These are phyloP conservation scores for Trichoderma virens DNA, from an alignment of 495 filamentous ascomycete species.

Conservation along the genomic window DNA sequence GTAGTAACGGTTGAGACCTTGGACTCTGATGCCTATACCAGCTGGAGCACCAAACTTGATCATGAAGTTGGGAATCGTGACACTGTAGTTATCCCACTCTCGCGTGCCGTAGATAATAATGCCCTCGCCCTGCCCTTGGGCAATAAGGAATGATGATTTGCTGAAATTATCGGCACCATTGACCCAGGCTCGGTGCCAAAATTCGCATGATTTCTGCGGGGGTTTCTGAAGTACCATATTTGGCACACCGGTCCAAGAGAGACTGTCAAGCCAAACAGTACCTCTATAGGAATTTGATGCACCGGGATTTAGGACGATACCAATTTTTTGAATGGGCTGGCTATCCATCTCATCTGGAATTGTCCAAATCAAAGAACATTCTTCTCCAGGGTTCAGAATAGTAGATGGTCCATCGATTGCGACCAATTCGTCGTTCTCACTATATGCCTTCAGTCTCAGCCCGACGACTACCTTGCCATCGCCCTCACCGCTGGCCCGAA, in stretches of 20 bases:
- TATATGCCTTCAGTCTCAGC: slow-evolving; percentile 18
- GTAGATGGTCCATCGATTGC: slow-evolving; percentile 2
- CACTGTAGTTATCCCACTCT: slow-evolving; percentile 23
- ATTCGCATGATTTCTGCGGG: slow-evolving; percentile 3
- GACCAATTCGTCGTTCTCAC: slow-evolving; percentile 15
- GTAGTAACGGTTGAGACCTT: slow-evolving; percentile 24
- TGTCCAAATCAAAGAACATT: slow-evolving; percentile 14
- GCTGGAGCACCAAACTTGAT: slow-evolving; percentile 17
- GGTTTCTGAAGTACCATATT: slow-evolving; percentile 13
- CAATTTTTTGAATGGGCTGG: slow-evolving; percentile 21
- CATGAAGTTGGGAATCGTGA: slow-evolving; percentile 13
- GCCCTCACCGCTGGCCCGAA: slow-evolving; percentile 11
- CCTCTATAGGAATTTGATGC: slow-evolving; percentile 3
- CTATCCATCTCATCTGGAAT: slow-evolving; percentile 18
- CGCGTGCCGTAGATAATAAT: slow-evolving; percentile 23
- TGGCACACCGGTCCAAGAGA: slow-evolving; percentile 19
- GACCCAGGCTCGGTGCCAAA: slow-evolving; percentile 23
- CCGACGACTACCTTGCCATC: not conserved
- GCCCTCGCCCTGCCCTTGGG: slow-evolving; percentile 22
- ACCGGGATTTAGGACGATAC: slow-evolving; percentile 14
- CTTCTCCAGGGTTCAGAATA: not conserved
- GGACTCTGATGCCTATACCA: slow-evolving; percentile 20
- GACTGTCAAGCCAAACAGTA: slow-evolving; percentile 19
- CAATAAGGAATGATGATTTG: slow-evolving; percentile 15
- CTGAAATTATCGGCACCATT: slow-evolving; percentile 19